Percentiles rank a stretch among this genome's conserved stretches.
phyloP scores from a whole-genome alignment of 805 yeast species.

The Wickerhamiella dianesei region DNA sequence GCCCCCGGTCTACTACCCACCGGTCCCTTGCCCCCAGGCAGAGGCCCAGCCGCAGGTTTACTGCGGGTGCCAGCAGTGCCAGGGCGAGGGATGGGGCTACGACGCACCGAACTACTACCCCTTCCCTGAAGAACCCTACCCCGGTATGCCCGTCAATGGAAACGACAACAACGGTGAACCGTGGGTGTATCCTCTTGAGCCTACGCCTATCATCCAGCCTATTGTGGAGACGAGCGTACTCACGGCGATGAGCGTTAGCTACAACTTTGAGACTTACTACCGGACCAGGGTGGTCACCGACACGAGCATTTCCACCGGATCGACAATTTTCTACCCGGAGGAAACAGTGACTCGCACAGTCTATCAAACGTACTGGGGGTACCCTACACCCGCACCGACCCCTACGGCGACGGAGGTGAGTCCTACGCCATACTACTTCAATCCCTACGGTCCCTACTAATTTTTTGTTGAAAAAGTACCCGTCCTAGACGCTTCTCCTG shows the following conservation, averaged over 20 bases:
- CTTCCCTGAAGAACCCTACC: no score
- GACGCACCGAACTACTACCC: no score
- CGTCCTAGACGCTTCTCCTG: no score
- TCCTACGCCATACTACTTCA: background rate
- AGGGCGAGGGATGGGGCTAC: background rate
- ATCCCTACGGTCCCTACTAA: background rate
- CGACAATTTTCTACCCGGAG: background rate
- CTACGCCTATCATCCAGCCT: background rate
- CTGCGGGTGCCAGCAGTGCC: background rate
- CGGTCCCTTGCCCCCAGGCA: background rate
- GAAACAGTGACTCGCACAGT: background rate
- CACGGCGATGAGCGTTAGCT: background rate
- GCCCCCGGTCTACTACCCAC: background rate
- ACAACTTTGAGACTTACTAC: background rate
- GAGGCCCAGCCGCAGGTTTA: background rate
- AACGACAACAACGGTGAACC: background rate
- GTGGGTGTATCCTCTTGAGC: background rate
- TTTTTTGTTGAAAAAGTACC: no score
- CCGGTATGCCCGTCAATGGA: background rate
- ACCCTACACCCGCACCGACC: background rate
- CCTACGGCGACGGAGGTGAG: background rate
- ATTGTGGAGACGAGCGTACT: background rate
- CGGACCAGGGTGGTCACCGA: slow-evolving; percentile 1
- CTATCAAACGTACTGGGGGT: background rate
- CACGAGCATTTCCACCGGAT: background rate